Conservation (phyloP, 805 yeast species). For the Zygotorulaspora chibaensis region DNA sequence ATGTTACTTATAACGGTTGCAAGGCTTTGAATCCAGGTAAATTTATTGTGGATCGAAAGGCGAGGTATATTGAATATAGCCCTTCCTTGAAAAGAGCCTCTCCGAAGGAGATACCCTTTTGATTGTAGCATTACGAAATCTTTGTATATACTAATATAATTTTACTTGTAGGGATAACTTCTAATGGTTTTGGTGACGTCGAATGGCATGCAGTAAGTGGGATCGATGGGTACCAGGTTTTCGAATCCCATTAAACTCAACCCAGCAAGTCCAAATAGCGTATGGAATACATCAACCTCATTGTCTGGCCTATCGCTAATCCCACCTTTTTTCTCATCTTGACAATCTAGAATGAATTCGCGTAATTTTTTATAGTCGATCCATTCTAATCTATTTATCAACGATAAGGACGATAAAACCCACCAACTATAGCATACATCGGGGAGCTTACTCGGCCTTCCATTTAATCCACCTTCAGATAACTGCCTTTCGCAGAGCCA, state of each 20-base stretch:
- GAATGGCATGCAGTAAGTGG: slow-evolving; percentile 79
- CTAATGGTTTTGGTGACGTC: slow-evolving; percentile 34
- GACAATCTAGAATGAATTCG: slow-evolving; percentile 68
- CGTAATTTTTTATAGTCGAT: slow-evolving; percentile 62
- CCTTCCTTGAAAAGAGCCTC: slow-evolving; percentile 54
- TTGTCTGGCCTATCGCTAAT: slow-evolving; percentile 89
- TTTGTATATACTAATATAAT: slow-evolving; percentile 1
- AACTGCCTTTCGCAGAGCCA: slow-evolving; percentile 94
- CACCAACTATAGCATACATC: slow-evolving; percentile 99
- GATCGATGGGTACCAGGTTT: slow-evolving; percentile 63
- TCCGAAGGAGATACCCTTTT: slow-evolving; percentile 44
- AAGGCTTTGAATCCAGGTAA: slow-evolving; percentile 69
- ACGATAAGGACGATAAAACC: slow-evolving; percentile 75
- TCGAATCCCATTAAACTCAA: slow-evolving; percentile 68
- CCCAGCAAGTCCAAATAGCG: slow-evolving; percentile 86
- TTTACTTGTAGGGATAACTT: slow-evolving; percentile 34
- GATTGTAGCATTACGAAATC: slow-evolving; percentile 2
- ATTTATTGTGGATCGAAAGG: slow-evolving; percentile 45
- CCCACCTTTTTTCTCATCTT: slow-evolving; percentile 79
- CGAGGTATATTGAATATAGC: slow-evolving; percentile 69
- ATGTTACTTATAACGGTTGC: slow-evolving; percentile 78
- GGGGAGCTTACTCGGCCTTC: slow-evolving; percentile 91
- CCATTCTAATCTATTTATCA: slow-evolving; percentile 67
- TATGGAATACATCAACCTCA: slow-evolving; percentile 89
- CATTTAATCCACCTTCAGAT: slow-evolving; percentile 84